These are phyloP conservation scores for Borovskyia barvae DNA, from an alignment of 208 protist species.

Conservation along the genomic window DNA sequence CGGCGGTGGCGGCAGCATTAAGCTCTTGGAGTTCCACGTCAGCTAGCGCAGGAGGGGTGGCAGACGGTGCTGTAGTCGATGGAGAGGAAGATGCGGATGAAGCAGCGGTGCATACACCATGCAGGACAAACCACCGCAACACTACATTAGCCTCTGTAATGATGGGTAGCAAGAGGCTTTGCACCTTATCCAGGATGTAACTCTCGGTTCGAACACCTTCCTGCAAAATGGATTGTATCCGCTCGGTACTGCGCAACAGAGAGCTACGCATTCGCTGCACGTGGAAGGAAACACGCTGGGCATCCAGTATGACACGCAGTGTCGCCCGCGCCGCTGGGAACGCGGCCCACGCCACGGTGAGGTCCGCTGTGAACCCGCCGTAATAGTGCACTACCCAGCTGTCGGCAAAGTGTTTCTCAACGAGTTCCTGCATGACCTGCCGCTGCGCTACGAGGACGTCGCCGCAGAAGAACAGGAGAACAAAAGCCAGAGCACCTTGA, in stretches of 20 bases:
- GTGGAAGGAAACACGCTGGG: slow-evolving; percentile 74
- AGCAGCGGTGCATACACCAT: slow-evolving; percentile 32
- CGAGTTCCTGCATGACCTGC: slow-evolving; percentile 97
- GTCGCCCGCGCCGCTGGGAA: slow-evolving; percentile 93
- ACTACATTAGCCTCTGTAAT: slow-evolving; percentile 94
- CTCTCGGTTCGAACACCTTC: slow-evolving; percentile 93
- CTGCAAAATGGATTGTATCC: slow-evolving; percentile 45
- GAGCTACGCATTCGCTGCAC: slow-evolving; percentile 38
- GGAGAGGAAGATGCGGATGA: background rate
- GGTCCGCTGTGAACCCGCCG: slow-evolving; percentile 95
- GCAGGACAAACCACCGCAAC: slow-evolving; percentile 95
- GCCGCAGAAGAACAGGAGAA: slow-evolving; percentile 97
- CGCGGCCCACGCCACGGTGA: slow-evolving; percentile 87
- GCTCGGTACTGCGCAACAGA: slow-evolving; percentile 38
- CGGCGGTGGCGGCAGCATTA: slow-evolving; percentile 1
- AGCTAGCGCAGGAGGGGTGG: too few relatives aligned
- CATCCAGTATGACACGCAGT: slow-evolving; percentile 88
- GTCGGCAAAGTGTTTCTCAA: slow-evolving; percentile 98
- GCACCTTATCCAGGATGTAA: slow-evolving; percentile 93
- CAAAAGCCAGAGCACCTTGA: slow-evolving; percentile 95
- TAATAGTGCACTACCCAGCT: slow-evolving; percentile 98
- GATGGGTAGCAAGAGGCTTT: slow-evolving; percentile 78
- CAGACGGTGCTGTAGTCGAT: too few relatives aligned
- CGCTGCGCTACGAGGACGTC: slow-evolving; percentile 88
- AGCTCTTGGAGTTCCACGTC: too few relatives aligned